These are phyloP conservation scores for Dictyostelium firmibasis DNA, from an alignment of 78 protist species.

Conservation along the genomic window DNA sequence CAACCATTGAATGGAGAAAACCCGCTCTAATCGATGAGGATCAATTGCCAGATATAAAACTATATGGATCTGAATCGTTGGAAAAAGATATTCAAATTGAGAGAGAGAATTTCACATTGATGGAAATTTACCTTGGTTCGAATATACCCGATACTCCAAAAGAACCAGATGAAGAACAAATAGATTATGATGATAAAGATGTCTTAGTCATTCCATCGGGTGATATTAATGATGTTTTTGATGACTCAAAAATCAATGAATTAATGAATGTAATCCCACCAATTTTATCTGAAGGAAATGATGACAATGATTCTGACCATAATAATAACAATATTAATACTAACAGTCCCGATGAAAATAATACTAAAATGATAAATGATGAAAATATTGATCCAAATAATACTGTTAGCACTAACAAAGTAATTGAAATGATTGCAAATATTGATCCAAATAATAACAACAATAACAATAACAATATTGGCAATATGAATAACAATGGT, in stretches of 20 bases:
- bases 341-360: background rate
- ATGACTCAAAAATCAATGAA: constrained; percentile 10
- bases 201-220: constrained; percentile 28
- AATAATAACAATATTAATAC: background rate
- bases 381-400: background rate
- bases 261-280: background rate
- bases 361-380: background rate
- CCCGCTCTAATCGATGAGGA: constrained; percentile 17
- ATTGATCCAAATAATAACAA: background rate
- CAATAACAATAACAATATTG: background rate
- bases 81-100: constrained; percentile 34
- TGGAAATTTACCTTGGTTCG: constrained; percentile 8
- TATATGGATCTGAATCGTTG: background rate
- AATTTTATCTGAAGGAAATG: background rate
- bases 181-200: constrained; percentile 31
- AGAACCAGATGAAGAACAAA: constrained; percentile 30
- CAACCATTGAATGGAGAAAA: background rate
- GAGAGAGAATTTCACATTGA: constrained; percentile 37
- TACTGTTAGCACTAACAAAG: background rate
- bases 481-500: background rate
- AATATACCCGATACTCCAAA: constrained; percentile 52
- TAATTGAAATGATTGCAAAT: background rate
- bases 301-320: background rate
- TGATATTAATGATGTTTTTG: constrained; percentile 15
- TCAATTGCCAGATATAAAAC: background rate